These are phyloP conservation scores for Sclerotinia spermophila DNA, from an alignment of 2,329 filamentous ascomycete genomes.

Conservation along the genomic window DNA sequence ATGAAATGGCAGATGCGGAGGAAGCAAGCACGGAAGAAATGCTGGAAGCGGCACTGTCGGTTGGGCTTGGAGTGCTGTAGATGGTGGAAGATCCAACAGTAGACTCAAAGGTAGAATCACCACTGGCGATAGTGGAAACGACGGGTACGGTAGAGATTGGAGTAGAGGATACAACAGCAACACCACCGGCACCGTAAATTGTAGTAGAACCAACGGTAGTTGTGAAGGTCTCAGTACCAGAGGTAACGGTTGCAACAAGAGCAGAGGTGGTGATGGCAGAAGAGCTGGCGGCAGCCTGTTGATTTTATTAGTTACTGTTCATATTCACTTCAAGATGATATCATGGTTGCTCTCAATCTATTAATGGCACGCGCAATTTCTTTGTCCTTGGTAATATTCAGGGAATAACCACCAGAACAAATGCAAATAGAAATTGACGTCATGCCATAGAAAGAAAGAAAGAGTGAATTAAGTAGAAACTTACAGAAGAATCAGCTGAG, in stretches of 20 bases:
- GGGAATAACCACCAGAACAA: neutral
- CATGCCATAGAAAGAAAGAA: neutral
- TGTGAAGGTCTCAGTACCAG: conserved; percentile 22
- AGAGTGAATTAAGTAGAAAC: neutral
- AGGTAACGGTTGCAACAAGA: conserved; percentile 22
- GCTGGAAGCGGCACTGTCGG: conserved; percentile 14
- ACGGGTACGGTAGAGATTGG: conserved; percentile 32
- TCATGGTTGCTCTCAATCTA: neutral
- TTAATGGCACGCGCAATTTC: neutral
- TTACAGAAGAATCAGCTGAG: conserved; percentile 14
- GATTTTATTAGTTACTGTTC: conserved; percentile 8
- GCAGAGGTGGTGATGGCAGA: conserved; percentile 29
- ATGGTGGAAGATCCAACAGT: conserved; percentile 32
- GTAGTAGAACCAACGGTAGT: conserved; percentile 27
- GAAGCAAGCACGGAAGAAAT: conserved; percentile 25
- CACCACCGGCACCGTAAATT: conserved; percentile 22
- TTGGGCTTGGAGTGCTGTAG: conserved; percentile 20
- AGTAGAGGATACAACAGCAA: conserved; percentile 11
- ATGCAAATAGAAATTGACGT: neutral
- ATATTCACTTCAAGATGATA: neutral
- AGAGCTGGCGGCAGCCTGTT: conserved; percentile 15
- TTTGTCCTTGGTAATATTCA: neutral
- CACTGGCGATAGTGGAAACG: conserved; percentile 27
- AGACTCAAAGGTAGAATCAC: conserved; percentile 26
- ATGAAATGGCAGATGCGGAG: conserved; percentile 25